These are phyloP conservation scores for Fusarium annulatum DNA, from an alignment of 2,329 filamentous ascomycete genomes.

Conservation along the genomic window DNA sequence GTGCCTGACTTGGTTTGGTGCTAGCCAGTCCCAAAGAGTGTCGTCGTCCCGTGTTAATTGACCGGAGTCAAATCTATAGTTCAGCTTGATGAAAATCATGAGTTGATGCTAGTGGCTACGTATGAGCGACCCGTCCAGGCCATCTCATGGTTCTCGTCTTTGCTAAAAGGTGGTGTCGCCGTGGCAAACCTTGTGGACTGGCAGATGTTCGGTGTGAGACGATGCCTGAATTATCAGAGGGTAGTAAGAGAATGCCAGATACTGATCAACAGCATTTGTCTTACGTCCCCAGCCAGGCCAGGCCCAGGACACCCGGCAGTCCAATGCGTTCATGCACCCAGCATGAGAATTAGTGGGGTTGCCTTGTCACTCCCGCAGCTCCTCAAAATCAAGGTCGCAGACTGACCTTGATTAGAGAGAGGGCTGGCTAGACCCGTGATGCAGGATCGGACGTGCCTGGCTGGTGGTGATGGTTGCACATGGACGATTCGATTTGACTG, in stretches of 20 bases:
- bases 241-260: constrained; percentile 7
- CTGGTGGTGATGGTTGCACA: background rate
- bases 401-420: constrained; percentile 12
- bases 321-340: constrained; percentile 42
- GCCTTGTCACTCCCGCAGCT: constrained; percentile 33
- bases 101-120: background rate
- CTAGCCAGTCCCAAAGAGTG: constrained; percentile 29
- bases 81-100: constrained; percentile 13
- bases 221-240: constrained; percentile 9
- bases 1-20: constrained; percentile 21
- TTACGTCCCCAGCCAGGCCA: constrained; percentile 16
- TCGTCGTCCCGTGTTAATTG: constrained; percentile 24
- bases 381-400: background rate
- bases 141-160: background rate
- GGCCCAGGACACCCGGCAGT: constrained; percentile 20
- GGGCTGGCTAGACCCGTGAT: constrained; percentile 21
- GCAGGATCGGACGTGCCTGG: constrained; percentile 27
- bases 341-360: constrained; percentile 18
- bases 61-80: constrained; percentile 14
- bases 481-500: background rate
- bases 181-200: constrained; percentile 2
- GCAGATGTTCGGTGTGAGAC: background rate
- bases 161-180: constrained; percentile 5
- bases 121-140: background rate
- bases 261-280: constrained; percentile 17